These are phyloP conservation scores for Fusarium beomiforme DNA, from an alignment of 2,329 filamentous ascomycete genomes.

Conservation along the genomic window DNA sequence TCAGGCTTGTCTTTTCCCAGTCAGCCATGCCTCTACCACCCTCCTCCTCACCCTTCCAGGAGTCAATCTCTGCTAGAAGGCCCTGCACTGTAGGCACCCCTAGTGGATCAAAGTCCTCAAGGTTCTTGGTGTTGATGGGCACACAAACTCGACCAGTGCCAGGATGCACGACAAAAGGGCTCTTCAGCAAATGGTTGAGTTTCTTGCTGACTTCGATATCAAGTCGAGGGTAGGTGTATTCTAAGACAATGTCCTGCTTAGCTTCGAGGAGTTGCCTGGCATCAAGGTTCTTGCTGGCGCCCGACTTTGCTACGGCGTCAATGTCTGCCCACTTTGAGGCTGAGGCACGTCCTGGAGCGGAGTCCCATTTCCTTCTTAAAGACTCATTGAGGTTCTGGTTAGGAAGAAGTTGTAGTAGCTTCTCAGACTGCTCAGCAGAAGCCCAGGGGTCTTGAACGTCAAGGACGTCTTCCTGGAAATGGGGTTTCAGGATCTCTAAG, in stretches of 20 bases:
- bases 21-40: conserved; percentile 67
- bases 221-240: conserved; percentile 97
- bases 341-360: conserved; percentile 79
- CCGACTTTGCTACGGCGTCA: conserved; percentile 81
- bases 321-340: conserved; percentile 94
- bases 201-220: conserved; percentile 99
- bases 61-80: conserved; percentile 85
- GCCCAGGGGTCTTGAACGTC: conserved; percentile 88
- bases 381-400: conserved; percentile 81
- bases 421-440: conserved; percentile 74
- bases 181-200: conserved; percentile 96
- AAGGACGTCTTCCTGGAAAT: conserved; percentile 87
- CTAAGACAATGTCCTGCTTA: conserved; percentile 94
- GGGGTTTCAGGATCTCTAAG: conserved; percentile 81
- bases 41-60: conserved; percentile 67
- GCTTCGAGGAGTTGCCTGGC: conserved; percentile 80
- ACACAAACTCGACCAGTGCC: conserved; percentile 95
- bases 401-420: conserved; percentile 85
- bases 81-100: conserved; percentile 88
- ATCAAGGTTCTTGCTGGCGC: conserved; percentile 77
- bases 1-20: conserved; percentile 97
- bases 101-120: conserved; percentile 88
- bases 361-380: conserved; percentile 90
- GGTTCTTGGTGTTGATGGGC: conserved; percentile 79
- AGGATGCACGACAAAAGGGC: conserved; percentile 94